Conservation (phyloP, 768 basidiomycete genomes). For the Auricularia sp. region DNA sequence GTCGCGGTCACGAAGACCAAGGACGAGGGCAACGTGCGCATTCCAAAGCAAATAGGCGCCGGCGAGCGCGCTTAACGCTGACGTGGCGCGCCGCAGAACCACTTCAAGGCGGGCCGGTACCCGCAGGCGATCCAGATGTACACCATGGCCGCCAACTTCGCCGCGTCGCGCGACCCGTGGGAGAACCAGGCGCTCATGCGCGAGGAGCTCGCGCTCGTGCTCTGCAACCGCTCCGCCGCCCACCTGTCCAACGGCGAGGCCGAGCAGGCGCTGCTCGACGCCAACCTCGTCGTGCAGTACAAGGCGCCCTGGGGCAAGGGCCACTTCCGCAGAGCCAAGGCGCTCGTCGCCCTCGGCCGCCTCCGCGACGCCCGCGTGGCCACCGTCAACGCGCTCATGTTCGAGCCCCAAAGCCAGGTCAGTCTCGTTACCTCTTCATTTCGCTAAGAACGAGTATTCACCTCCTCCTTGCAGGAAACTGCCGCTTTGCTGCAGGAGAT, state of each 20-base stretch:
- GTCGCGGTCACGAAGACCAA: constrained; percentile 69
- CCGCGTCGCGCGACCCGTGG: constrained; percentile 79
- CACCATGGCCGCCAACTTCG: constrained; percentile 64
- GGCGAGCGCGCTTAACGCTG: neutral
- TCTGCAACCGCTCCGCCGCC: constrained; percentile 89
- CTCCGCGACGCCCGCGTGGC: constrained; percentile 29
- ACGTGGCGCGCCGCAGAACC: constrained; percentile 32
- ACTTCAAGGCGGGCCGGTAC: constrained; percentile 69
- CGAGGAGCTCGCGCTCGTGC: constrained; percentile 81
- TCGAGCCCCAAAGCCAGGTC: neutral
- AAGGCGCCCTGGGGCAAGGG: constrained; percentile 91
- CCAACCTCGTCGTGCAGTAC: constrained; percentile 78
- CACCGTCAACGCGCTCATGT: neutral
- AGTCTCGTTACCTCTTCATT: neutral
- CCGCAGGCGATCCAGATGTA: constrained; percentile 69
- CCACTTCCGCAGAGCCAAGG: constrained; percentile 89
- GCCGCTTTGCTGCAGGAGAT: too few relatives aligned
- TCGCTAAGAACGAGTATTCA: too few relatives aligned
- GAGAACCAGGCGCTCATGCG: constrained; percentile 72
- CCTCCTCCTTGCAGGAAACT: too few relatives aligned
- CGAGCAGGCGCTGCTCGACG: constrained; percentile 73
- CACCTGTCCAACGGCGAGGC: constrained; percentile 68
- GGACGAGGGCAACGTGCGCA: constrained; percentile 88
- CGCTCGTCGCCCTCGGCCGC: constrained; percentile 60
- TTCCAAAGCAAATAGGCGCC: neutral